Conservation (phyloP, 1,139 yeast species). For the Kluyveromyces marxianus region DNA sequence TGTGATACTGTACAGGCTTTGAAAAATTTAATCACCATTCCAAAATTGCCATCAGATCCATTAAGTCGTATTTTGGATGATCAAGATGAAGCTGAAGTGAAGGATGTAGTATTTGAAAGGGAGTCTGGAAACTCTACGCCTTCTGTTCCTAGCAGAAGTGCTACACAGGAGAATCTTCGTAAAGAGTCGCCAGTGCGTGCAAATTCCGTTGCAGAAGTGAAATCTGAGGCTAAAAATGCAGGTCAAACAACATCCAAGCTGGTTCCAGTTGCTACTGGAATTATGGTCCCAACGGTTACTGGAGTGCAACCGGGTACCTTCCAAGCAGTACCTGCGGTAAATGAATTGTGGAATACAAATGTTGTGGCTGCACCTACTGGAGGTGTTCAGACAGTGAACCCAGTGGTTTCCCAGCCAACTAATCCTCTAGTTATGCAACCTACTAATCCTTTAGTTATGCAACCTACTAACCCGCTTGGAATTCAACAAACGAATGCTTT, state of each 20-base stretch:
- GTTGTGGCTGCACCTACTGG: constrained; percentile 28
- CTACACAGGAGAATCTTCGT: neutral
- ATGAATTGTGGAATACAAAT: constrained; percentile 43
- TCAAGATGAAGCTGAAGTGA: constrained; percentile 11
- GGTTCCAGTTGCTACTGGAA: constrained; percentile 14
- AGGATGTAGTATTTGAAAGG: neutral
- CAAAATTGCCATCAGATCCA: constrained; percentile 57
- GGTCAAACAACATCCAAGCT: neutral
- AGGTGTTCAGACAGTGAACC: neutral
- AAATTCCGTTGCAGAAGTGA: neutral
- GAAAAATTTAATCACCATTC: constrained; percentile 78
- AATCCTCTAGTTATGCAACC: no score
- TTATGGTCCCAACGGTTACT: no score
- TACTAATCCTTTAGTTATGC: no score
- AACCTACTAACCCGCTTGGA: no score
- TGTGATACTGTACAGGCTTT: constrained; percentile 80
- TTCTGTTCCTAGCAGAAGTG: neutral
- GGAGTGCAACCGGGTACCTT: constrained; percentile 27
- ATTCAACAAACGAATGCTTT: no score
- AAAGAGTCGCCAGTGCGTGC: neutral
- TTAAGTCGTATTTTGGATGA: constrained; percentile 54
- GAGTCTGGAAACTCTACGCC: constrained; percentile 11
- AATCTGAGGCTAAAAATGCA: neutral
- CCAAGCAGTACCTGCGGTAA: constrained; percentile 39
- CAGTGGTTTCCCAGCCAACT: no score